Evolutionary conservation across 192 early-diverging fungal genomes (phyloP).

Genomic region (Mortierella claussenii): DNA sequence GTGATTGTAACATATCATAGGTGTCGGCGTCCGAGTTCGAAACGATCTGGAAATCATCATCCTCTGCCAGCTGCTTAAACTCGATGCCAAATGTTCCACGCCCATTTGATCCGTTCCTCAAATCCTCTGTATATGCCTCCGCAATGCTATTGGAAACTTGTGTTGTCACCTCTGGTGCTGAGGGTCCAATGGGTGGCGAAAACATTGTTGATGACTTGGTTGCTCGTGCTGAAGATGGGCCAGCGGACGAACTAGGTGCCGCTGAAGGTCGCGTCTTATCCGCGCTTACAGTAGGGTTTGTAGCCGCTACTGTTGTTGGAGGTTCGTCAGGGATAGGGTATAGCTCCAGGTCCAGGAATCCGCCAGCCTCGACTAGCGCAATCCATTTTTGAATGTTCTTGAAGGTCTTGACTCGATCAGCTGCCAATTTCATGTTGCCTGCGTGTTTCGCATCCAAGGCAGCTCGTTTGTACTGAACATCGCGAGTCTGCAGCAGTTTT

Average conservation of each 20-base stretch:
- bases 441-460: slow-evolving; percentile 58
- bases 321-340: slow-evolving; percentile 39
- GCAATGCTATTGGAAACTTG: slow-evolving; percentile 42
- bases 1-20: slow-evolving; percentile 56
- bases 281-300: not conserved
- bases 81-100: slow-evolving; percentile 20
- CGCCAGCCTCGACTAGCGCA: slow-evolving; percentile 29
- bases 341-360: slow-evolving; percentile 35
- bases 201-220: not conserved
- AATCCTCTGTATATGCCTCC: slow-evolving; percentile 26
- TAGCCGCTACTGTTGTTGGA: not conserved
- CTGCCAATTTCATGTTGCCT: slow-evolving; percentile 58
- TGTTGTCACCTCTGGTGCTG: slow-evolving; percentile 41
- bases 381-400: slow-evolving; percentile 60
- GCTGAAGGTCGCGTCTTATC: not conserved
- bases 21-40: slow-evolving; percentile 56
- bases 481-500: slow-evolving; percentile 45
- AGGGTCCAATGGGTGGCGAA: slow-evolving; percentile 12
- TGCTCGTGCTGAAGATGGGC: not conserved
- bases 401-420: slow-evolving; percentile 49
- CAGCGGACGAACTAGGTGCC: not conserved
- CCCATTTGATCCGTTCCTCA: slow-evolving; percentile 16
- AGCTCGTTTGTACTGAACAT: slow-evolving; percentile 60
- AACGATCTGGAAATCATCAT: slow-evolving; percentile 48
- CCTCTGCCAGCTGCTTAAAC: slow-evolving; percentile 23